These are phyloP conservation scores for Talaromyces piceae DNA, from an alignment of 2,329 filamentous ascomycete species.

Conservation along the genomic window DNA sequence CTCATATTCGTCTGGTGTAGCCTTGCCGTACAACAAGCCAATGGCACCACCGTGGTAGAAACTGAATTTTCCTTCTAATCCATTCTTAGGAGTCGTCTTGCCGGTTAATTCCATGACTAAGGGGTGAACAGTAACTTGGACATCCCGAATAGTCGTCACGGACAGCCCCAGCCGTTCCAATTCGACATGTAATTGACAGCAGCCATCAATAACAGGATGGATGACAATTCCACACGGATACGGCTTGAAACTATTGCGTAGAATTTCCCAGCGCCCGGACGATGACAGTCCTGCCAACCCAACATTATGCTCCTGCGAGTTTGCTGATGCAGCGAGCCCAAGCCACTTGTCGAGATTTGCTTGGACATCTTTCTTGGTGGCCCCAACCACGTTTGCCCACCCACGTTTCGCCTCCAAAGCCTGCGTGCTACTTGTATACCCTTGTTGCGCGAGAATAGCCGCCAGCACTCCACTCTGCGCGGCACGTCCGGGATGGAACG, in stretches of 20 bases:
- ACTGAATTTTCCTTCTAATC: slow-evolving; percentile 49
- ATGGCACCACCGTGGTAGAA: slow-evolving; percentile 49
- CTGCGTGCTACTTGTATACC: slow-evolving; percentile 42
- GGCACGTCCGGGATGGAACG: slow-evolving; percentile 48
- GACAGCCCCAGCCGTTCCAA: slow-evolving; percentile 23
- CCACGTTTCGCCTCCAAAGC: slow-evolving; percentile 47
- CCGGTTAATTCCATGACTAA: slow-evolving; percentile 48
- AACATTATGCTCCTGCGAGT: background rate
- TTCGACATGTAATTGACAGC: slow-evolving; percentile 40
- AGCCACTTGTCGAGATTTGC: background rate
- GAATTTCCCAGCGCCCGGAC: slow-evolving; percentile 41
- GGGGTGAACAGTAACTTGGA: slow-evolving; percentile 43
- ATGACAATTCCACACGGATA: slow-evolving; percentile 53
- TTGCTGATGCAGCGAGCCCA: background rate
- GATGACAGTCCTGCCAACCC: slow-evolving; percentile 8
- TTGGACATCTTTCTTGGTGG: background rate
- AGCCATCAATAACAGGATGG: slow-evolving; percentile 49
- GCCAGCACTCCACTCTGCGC: slow-evolving; percentile 47
- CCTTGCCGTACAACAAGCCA: slow-evolving; percentile 45
- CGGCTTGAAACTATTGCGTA: slow-evolving; percentile 50
- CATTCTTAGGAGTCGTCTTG: slow-evolving; percentile 43
- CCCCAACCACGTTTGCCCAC: slow-evolving; percentile 47
- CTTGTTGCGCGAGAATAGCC: slow-evolving; percentile 40
- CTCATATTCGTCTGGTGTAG: slow-evolving; percentile 45
- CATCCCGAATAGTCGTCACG: slow-evolving; percentile 28